Conservation (phyloP, 495 filamentous ascomycete genomes). For the Penicillium nucicola region DNA sequence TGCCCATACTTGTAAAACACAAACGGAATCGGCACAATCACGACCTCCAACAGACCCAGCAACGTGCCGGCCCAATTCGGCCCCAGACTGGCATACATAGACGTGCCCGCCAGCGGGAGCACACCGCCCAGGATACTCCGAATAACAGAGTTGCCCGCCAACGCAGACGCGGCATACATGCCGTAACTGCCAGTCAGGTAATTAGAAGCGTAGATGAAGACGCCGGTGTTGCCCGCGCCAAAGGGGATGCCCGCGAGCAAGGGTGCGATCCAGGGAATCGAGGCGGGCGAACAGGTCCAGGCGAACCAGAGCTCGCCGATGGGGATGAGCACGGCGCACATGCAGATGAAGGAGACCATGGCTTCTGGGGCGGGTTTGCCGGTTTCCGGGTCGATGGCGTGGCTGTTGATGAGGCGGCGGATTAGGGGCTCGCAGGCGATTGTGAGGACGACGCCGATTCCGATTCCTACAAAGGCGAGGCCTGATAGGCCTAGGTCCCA, state of each 20-base stretch:
- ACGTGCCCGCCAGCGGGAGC: slow-evolving; percentile 69
- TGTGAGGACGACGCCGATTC: slow-evolving; percentile 63
- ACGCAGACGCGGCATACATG: slow-evolving; percentile 70
- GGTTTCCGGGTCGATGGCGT: slow-evolving; percentile 65
- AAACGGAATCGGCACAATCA: slow-evolving; percentile 74
- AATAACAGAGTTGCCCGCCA: slow-evolving; percentile 74
- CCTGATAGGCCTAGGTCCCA: slow-evolving; percentile 68
- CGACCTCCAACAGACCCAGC: slow-evolving; percentile 65
- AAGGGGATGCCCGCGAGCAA: slow-evolving; percentile 77
- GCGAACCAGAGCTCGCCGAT: slow-evolving; percentile 75
- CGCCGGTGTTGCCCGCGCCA: slow-evolving; percentile 69
- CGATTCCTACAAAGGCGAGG: slow-evolving; percentile 74
- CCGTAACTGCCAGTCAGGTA: slow-evolving; percentile 78
- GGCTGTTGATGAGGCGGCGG: slow-evolving; percentile 68
- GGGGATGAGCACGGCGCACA: slow-evolving; percentile 65
- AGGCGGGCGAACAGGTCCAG: slow-evolving; percentile 71
- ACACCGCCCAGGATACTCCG: slow-evolving; percentile 66
- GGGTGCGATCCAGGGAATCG: slow-evolving; percentile 72
- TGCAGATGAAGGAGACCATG: slow-evolving; percentile 66
- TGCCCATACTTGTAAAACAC: slow-evolving; percentile 75
- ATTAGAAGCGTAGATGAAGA: slow-evolving; percentile 77
- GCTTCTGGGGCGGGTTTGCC: slow-evolving; percentile 69
- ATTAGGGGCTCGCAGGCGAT: slow-evolving; percentile 68
- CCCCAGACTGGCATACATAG: slow-evolving; percentile 66
- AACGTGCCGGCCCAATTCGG: slow-evolving; percentile 79